A percentile compares a stretch with the other conserved stretches of the same genome.
Evolutionary conservation across 1,284 basidiomycete genomes (phyloP).

Genomic region (Ceratobasidium sp.): DNA sequence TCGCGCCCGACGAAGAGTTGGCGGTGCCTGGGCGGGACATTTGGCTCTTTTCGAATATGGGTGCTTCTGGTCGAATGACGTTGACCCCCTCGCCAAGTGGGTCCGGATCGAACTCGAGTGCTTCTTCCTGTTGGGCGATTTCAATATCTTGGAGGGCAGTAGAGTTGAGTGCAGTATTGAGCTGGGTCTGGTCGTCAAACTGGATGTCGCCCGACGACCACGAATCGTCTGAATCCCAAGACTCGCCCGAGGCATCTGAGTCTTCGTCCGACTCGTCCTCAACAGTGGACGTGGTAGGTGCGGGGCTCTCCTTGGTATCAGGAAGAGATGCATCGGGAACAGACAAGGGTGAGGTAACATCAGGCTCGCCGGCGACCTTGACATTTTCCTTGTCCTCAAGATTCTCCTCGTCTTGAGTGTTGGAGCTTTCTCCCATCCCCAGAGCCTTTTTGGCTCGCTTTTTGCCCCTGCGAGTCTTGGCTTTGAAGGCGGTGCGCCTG

Average conservation of each 20-base stretch:
- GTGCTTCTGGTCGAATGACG: conserved; percentile 60
- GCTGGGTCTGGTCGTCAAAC: conserved; percentile 78
- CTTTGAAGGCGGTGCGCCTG: conserved; percentile 49
- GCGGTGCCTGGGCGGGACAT: conserved; percentile 29
- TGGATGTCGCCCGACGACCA: conserved; percentile 63
- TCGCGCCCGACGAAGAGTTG: background rate
- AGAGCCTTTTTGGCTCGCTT: conserved; percentile 41
- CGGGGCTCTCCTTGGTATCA: conserved; percentile 26
- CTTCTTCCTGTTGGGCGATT: conserved; percentile 59
- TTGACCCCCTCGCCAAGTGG: conserved; percentile 89
- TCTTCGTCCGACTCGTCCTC: conserved; percentile 45
- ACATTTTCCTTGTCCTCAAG: conserved; percentile 51
- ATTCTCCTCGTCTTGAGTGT: conserved; percentile 57
- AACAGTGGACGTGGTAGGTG: conserved; percentile 37
- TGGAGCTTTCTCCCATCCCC: conserved; percentile 55
- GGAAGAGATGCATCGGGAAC: conserved; percentile 40
- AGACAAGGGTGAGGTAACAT: conserved; percentile 12
- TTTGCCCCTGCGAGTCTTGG: conserved; percentile 44
- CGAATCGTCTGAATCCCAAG: conserved; percentile 27
- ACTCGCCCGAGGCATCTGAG: conserved; percentile 17
- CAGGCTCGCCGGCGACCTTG: conserved; percentile 43
- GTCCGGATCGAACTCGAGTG: conserved; percentile 57
- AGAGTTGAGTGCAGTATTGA: conserved; percentile 77
- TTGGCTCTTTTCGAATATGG: conserved; percentile 40
- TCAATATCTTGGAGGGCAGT: conserved; percentile 55